Evolutionary conservation across 805 yeast genomes (phyloP).

Genomic region (Saccharomycopsis malanga): DNA sequence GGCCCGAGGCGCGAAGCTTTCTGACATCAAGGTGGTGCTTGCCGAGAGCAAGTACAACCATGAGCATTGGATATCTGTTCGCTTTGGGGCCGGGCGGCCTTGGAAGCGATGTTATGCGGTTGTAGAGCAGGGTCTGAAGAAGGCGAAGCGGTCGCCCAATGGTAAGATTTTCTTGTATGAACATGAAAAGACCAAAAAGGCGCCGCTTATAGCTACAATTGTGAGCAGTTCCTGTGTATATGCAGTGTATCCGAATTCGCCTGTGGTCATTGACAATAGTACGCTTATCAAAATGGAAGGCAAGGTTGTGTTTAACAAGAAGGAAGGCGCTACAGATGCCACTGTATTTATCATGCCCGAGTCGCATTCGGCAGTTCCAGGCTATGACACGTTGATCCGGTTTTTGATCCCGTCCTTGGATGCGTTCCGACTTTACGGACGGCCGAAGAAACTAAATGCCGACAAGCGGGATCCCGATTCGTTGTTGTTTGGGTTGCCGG

Average conservation of each 20-base stretch:
- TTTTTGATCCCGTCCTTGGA: slow-evolving; percentile 71
- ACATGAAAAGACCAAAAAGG: slow-evolving; percentile 63
- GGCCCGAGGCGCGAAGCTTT: slow-evolving; percentile 81
- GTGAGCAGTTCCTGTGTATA: slow-evolving; percentile 62
- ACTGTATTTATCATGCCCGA: slow-evolving; percentile 79
- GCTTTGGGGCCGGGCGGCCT: slow-evolving; percentile 97
- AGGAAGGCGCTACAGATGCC: slow-evolving; percentile 46
- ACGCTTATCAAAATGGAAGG: slow-evolving; percentile 91
- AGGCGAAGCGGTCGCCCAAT: slow-evolving; percentile 29
- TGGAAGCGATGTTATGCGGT: slow-evolving; percentile 95
- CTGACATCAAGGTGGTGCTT: slow-evolving; percentile 79
- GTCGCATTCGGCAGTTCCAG: slow-evolving; percentile 73
- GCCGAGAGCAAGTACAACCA: slow-evolving; percentile 81
- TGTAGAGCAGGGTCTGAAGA: slow-evolving; percentile 57
- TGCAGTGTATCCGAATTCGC: slow-evolving; percentile 90
- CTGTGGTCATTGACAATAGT: slow-evolving; percentile 71
- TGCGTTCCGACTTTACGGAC: slow-evolving; percentile 71
- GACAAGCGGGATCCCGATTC: slow-evolving; percentile 62
- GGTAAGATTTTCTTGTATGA: slow-evolving; percentile 81
- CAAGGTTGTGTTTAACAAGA: slow-evolving; percentile 48
- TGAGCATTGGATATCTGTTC: slow-evolving; percentile 90
- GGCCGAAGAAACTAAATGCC: slow-evolving; percentile 70
- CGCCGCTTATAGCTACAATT: slow-evolving; percentile 71
- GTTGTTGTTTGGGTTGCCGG: slow-evolving; percentile 74
- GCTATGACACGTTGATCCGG: slow-evolving; percentile 78